These are phyloP conservation scores for Monosporascus sp. DNA, from an alignment of 2,329 filamentous ascomycete genomes.

Conservation along the genomic window DNA sequence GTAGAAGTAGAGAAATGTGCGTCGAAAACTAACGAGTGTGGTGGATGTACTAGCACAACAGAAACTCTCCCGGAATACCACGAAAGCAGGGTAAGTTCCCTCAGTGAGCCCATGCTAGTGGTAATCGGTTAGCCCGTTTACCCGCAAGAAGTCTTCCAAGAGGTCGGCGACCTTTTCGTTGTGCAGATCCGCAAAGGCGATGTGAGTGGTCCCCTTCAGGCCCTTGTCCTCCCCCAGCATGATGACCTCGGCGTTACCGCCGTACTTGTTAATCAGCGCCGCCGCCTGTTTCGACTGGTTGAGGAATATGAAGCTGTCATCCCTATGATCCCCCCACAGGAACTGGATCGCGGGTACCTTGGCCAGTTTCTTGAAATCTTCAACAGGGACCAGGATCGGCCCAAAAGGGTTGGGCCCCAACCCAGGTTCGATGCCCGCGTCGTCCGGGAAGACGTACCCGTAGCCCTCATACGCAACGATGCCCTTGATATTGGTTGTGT, in stretches of 20 bases:
- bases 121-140: too few species aligned
- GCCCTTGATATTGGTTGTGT: slow-evolving; percentile 30
- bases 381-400: slow-evolving; percentile 17
- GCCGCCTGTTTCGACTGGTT: slow-evolving; percentile 15
- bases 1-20: too few species aligned
- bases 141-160: slow-evolving; percentile 16
- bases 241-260: slow-evolving; percentile 21
- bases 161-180: slow-evolving; percentile 21
- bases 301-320: slow-evolving; percentile 15
- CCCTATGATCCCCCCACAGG: slow-evolving; percentile 20
- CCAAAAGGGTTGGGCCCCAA: slow-evolving; percentile 10
- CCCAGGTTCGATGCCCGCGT: slow-evolving; percentile 13
- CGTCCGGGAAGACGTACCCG: slow-evolving; percentile 20
- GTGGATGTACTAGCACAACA: too few species aligned
- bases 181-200: slow-evolving; percentile 23
- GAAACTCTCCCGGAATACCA: too few species aligned
- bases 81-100: too few species aligned
- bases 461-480: slow-evolving; percentile 26
- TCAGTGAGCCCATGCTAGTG: too few species aligned
- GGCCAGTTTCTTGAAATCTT: slow-evolving; percentile 22
- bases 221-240: slow-evolving; percentile 18
- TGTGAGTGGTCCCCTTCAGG: slow-evolving; percentile 22
- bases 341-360: slow-evolving; percentile 18
- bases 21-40: too few species aligned
- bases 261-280: slow-evolving; percentile 22